phyloP scores from a whole-genome alignment of 2,329 filamentous ascomycete genomes.

The Microcyclospora tardicrescens region DNA sequence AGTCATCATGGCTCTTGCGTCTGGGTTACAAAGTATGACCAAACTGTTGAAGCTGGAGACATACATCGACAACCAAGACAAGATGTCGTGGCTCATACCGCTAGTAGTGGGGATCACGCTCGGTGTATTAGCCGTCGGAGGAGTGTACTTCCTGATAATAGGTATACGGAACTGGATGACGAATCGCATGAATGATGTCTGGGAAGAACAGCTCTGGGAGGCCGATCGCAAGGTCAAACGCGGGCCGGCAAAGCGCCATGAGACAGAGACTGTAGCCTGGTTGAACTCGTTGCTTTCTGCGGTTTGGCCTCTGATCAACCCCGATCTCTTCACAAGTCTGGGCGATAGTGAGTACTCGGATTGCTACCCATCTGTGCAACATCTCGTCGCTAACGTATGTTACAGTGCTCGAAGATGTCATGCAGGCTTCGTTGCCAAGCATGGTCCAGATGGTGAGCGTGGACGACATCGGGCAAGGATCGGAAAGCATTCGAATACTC shows the following conservation, averaged over 20 bases:
- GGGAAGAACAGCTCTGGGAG: conserved; percentile 59
- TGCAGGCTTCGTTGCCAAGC: conserved; percentile 62
- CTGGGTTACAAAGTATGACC: conserved; percentile 12
- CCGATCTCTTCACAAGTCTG: conserved; percentile 56
- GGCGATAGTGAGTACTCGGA: conserved; percentile 39
- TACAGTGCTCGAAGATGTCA: conserved; percentile 53
- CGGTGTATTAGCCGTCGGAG: conserved; percentile 4
- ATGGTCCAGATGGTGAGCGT: conserved; percentile 62
- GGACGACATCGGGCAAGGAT: conserved; percentile 64
- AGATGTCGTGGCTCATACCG: conserved; percentile 6
- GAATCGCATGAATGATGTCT: conserved; percentile 49
- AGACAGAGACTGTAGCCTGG: conserved; percentile 58
- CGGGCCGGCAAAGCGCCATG: conserved; percentile 30
- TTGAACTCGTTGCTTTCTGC: conserved; percentile 55
- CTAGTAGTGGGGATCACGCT: conserved; percentile 11
- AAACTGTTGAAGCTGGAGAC: conserved; percentile 3
- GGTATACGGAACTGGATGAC: conserved; percentile 42
- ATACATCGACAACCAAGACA: conserved; percentile 1
- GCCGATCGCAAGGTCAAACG: conserved; percentile 44
- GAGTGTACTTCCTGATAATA: conserved; percentile 11
- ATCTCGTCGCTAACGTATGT: no score
- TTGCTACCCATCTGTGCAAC: no score
- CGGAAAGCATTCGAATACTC: conserved; percentile 55
- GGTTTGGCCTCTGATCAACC: conserved; percentile 64
- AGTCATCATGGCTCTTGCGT: conserved; percentile 20